phyloP scores from a whole-genome alignment of 2,329 filamentous ascomycete species.

The Fusarium buxicola region DNA sequence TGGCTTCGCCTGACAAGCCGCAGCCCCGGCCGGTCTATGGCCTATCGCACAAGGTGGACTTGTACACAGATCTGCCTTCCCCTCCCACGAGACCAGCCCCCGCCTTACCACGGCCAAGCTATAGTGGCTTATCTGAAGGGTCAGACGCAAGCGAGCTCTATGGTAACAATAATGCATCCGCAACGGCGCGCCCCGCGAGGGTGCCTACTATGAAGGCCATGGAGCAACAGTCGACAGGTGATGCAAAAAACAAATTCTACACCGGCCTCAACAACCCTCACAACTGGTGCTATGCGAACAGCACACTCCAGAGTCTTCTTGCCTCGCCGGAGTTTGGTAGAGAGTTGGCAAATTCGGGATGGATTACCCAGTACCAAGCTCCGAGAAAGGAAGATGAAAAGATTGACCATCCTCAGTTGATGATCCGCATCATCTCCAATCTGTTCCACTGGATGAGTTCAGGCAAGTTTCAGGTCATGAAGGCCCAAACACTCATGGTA shows the following conservation, averaged over 20 bases:
- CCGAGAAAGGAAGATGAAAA: slow-evolving; percentile 71
- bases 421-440: slow-evolving; percentile 70
- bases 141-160: slow-evolving; percentile 52
- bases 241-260: slow-evolving; percentile 42
- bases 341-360: slow-evolving; percentile 68
- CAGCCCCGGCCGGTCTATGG: slow-evolving; percentile 45
- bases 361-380: slow-evolving; percentile 74
- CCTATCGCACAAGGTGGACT: slow-evolving; percentile 51
- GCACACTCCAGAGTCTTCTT: slow-evolving; percentile 85
- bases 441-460: slow-evolving; percentile 68
- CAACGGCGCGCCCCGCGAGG: slow-evolving; percentile 53
- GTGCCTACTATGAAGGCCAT: slow-evolving; percentile 52
- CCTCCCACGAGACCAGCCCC: slow-evolving; percentile 76
- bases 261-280: slow-evolving; percentile 83
- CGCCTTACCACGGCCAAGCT: slow-evolving; percentile 76
- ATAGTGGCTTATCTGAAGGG: slow-evolving; percentile 74
- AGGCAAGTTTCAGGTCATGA: slow-evolving; percentile 63
- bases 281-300: slow-evolving; percentile 92
- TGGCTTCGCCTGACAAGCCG: slow-evolving; percentile 57
- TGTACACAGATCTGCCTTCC: slow-evolving; percentile 62
- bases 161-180: slow-evolving; percentile 55
- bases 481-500: slow-evolving; percentile 69
- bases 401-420: slow-evolving; percentile 65
- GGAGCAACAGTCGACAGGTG: slow-evolving; percentile 60
- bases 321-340: slow-evolving; percentile 76